A percentile compares a stretch with the other conserved stretches of the same genome.
Evolutionary conservation across 108 stramenopile genomes (phyloP).

Genomic region (Chaetoceros tenuissimus): DNA sequence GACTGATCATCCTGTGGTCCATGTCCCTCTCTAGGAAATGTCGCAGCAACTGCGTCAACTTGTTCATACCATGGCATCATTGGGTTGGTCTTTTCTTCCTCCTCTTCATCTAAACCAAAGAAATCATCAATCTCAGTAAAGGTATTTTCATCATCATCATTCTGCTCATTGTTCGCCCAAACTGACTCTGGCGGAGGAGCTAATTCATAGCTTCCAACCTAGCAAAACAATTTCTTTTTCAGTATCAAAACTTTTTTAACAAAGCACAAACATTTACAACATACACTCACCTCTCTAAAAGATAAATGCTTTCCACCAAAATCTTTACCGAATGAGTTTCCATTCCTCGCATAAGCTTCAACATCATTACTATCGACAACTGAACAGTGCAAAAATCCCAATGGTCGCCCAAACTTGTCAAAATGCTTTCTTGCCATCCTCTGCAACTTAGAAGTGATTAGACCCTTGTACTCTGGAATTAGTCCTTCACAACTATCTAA

Average conservation of each 20-base stretch:
- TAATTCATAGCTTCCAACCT: conserved; percentile 71
- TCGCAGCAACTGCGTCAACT: conserved; percentile 70
- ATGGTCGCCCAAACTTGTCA: conserved; percentile 38
- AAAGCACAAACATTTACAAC: background rate
- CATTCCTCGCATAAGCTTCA: conserved; percentile 75
- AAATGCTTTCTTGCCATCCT: conserved; percentile 61
- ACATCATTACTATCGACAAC: conserved; percentile 75
- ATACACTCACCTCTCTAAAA: conserved; percentile 33
- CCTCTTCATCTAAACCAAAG: conserved; percentile 59
- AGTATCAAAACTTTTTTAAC: background rate
- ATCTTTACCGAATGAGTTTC: conserved; percentile 75
- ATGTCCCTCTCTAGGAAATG: conserved; percentile 55
- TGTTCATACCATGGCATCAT: conserved; percentile 87
- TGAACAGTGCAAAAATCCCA: conserved; percentile 78
- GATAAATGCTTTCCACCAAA: conserved; percentile 63
- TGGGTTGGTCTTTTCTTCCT: conserved; percentile 38
- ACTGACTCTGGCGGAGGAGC: conserved; percentile 71
- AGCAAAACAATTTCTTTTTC: background rate
- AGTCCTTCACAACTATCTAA: conserved; percentile 42
- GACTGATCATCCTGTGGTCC: conserved; percentile 55
- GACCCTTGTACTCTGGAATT: conserved; percentile 40
- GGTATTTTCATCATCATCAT: conserved; percentile 35
- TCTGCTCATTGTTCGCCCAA: conserved; percentile 45
- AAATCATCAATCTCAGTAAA: conserved; percentile 25
- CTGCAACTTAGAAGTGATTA: conserved; percentile 49